These are phyloP conservation scores for Pilaira anomala DNA, from an alignment of 192 early-diverging fungal species.

Conservation along the genomic window DNA sequence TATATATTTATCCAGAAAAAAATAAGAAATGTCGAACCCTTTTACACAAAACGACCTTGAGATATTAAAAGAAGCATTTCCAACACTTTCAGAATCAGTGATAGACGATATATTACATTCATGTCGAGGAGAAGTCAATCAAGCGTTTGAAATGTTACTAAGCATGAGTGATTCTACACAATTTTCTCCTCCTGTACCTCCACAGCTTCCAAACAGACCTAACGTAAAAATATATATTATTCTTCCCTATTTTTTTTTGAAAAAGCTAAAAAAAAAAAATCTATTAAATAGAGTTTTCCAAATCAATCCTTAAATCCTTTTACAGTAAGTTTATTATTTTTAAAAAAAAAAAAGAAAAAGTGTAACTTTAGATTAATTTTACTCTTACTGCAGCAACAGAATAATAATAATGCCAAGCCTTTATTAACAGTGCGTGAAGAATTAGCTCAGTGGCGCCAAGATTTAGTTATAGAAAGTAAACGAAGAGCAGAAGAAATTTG, in stretches of 20 bases:
- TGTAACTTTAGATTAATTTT: too few species aligned
- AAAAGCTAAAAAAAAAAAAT: not conserved
- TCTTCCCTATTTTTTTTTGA: slow-evolving; percentile 2
- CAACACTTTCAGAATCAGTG: not conserved
- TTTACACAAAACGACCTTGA: not conserved
- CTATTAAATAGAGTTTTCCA: not conserved
- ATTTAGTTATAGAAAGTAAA: slow-evolving; percentile 2
- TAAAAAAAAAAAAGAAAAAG: too few species aligned
- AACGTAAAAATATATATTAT: not conserved
- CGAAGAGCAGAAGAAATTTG: not conserved
- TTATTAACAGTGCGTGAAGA: slow-evolving; percentile 6
- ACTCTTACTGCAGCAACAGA: not conserved
- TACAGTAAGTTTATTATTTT: not conserved
- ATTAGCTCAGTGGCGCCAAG: slow-evolving; percentile 12
- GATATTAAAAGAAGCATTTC: slow-evolving; percentile 11
- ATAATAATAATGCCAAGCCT: slow-evolving; percentile 3
- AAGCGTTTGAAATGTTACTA: slow-evolving; percentile 6
- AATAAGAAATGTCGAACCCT: slow-evolving; percentile 4
- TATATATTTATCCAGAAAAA: too few species aligned
- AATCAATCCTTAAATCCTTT: not conserved
- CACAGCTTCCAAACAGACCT: not conserved
- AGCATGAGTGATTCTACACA: not conserved
- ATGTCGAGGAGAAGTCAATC: not conserved
- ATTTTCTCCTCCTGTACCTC: not conserved
- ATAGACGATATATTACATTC: not conserved